Base-by-base conservation (phyloP, 805 yeast species). In the Cyberlindnera nakhonratchasimensis region DNA sequence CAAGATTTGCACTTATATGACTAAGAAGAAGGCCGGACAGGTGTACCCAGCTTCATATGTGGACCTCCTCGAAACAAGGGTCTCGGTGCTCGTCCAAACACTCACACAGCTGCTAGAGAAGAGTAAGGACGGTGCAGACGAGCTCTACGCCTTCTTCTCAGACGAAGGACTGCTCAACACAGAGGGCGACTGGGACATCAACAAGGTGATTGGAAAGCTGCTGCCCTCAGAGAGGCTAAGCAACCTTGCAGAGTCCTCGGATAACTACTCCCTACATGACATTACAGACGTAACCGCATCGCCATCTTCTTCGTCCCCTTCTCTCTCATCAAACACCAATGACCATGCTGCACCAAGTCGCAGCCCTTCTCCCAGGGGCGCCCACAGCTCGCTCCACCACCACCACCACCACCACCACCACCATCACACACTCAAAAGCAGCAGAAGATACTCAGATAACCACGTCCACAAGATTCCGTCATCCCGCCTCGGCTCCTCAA, bases 1-100 rank as follows among this genome's bases (percentile, higher is more conserved):
- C 52, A 77, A 75, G 56, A 66, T 77, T 23, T 77, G 82, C 55
- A 76, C 77, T 0, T 77, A 75, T 49, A 70, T 78, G 26, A 77
- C 73, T 38, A 74, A 73, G 67, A 71, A 66, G 59, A 73, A 70
- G 48, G 70, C 66, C 34, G 75, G 71, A 29, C 70, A 71, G 50
- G 54, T 54, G 40, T 70, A 70, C 43, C 73, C 75, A 1, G 58
- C 55, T 16, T 71, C 74, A 0, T 74, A 74, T 45, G 74, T 73
- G 2, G 78, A 74, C 45, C 51, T 74, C 34, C 55, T 74, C 28
- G 79, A 74, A 50, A 72, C 78, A 12, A 61, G 78, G 37, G 62
- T 72, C 24, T 74, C 73, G 17, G 64, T 74, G n/a, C 54, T 73
- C 29, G 70, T 75, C 18, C 70, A 69, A 45, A 55, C 70, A 4